Conservation (phyloP, 306 rosid species). For the Canavalia ensiformis region DNA sequence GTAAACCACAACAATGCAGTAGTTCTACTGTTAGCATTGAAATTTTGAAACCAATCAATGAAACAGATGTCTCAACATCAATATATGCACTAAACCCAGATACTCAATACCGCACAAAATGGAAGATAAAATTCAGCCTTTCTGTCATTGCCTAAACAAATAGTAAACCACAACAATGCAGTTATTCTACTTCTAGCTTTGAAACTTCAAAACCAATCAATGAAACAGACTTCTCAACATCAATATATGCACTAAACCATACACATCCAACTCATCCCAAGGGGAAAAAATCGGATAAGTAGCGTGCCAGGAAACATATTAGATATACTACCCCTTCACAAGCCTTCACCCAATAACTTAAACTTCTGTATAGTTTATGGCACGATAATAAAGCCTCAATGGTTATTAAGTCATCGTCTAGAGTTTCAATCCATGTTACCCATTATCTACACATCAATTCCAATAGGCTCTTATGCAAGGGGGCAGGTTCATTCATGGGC, state of each 20-base stretch:
- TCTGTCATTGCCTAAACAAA: not conserved
- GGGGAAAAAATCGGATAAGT: not conserved
- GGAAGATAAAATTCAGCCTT: too few species aligned
- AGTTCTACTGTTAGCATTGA: conserved; percentile 23
- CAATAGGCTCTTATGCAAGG: not conserved
- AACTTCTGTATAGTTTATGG: not conserved
- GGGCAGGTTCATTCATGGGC: not conserved
- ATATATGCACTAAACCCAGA: conserved; percentile 25
- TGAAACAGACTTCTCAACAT: conserved; percentile 3
- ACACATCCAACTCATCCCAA: conserved; percentile 22
- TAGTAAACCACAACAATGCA: conserved; percentile 1
- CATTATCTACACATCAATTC: conserved; percentile 1
- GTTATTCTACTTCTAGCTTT: conserved; percentile 23
- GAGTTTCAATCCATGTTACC: not conserved
- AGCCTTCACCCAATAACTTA: not conserved
- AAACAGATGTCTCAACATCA: conserved; percentile 9
- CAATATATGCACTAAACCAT: conserved; percentile 37
- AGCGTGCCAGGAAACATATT: not conserved
- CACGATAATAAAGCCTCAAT: not conserved
- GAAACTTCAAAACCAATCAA: conserved; percentile 8
- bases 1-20: conserved; percentile 4
- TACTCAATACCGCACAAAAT: too few species aligned
- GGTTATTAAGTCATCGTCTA: not conserved
- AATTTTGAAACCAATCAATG: conserved; percentile 12
- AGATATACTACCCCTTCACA: not conserved